These are phyloP conservation scores for Colletotrichum spaethianum DNA, from an alignment of 2,329 filamentous ascomycete genomes.

Conservation along the genomic window DNA sequence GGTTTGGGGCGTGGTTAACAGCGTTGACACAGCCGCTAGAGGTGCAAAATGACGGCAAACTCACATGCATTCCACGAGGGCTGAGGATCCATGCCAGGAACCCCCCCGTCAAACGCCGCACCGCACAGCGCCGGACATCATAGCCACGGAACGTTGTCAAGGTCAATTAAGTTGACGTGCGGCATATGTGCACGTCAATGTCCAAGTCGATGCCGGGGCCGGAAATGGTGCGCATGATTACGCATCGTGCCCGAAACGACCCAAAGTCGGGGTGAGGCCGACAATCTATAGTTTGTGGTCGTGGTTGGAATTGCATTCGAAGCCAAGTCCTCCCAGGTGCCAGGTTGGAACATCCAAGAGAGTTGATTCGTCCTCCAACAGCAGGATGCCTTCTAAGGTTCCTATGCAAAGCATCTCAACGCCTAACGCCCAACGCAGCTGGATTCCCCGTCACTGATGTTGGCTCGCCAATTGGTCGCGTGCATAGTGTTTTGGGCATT, in stretches of 20 bases:
- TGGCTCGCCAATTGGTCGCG: conserved; percentile 3
- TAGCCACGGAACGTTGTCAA: not conserved
- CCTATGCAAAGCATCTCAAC: conserved; percentile 14
- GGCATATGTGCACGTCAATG: conserved; percentile 3
- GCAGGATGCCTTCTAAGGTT: conserved; percentile 24
- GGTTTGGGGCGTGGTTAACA: not conserved
- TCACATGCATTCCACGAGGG: conserved; percentile 35
- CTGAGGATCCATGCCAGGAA: conserved; percentile 17
- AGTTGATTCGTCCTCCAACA: conserved; percentile 10
- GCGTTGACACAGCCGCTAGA: not conserved
- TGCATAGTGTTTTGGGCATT: not conserved
- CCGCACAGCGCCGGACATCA: not conserved
- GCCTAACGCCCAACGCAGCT: conserved; percentile 1
- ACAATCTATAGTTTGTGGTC: not conserved
- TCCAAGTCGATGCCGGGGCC: conserved; percentile 9
- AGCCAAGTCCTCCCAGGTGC: conserved; percentile 23
- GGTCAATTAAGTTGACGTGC: conserved; percentile 17
- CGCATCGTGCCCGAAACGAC: conserved; percentile 6
- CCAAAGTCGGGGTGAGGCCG: conserved; percentile 5
- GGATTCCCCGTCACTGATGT: not conserved
- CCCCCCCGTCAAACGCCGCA: conserved; percentile 12
- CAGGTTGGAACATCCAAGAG: conserved; percentile 29
- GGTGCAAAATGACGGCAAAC: conserved; percentile 20
- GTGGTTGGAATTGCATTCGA: not conserved
- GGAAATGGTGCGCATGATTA: not conserved